Base-by-base conservation (phyloP, 1,284 basidiomycete species). In the Xerocomus minutiporus region DNA sequence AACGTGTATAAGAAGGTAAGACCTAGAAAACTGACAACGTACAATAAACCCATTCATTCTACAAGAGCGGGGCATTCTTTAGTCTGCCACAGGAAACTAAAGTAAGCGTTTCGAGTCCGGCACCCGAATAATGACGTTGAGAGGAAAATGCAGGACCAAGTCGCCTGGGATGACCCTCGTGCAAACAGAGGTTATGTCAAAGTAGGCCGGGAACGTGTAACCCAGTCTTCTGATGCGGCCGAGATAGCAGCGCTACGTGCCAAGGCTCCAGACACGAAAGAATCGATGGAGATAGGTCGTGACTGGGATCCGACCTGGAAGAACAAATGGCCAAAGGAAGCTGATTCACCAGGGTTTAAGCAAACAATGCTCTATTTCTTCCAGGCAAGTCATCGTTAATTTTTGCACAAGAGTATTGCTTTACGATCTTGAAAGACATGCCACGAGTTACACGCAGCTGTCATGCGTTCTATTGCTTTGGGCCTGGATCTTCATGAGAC, bases 241-340 rank as follows among this genome's bases (percentile, higher is more conserved):
- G 89, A 91, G 69, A 92, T 93, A 58, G 85, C 83, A 36, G 68
- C 77, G 32, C 72, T 93, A 17, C 84, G 91, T 25, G 74, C 74
- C 49, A 81, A 80, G 57, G 81, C 89, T 0, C 91, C 91, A 0
- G 88, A 91, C 64, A 83, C 72, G 69, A 92, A 93, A 68, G 90
- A 93, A 68, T 76, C 81, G 13, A 90, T 93, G 82, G 91, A 93
- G 68, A 91, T 93, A 51, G 89, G 90, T 20, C 77, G 85, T 28
- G 88, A 92, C 56, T 87, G 83, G 82, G 88, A 88, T 59, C 73
- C 77, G 29, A 75, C 69, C 32, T 88, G 82, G 84, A 83, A 78
- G 68, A 93, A 93, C 67, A 77, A 78, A 59, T 93, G 91, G 91
- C 91, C 88, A 2, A 67, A 73, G 44, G 83, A 89, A 60, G 60